Base-by-base conservation (phyloP, 148 eudicot species). In the Spergularia bocconei region DNA sequence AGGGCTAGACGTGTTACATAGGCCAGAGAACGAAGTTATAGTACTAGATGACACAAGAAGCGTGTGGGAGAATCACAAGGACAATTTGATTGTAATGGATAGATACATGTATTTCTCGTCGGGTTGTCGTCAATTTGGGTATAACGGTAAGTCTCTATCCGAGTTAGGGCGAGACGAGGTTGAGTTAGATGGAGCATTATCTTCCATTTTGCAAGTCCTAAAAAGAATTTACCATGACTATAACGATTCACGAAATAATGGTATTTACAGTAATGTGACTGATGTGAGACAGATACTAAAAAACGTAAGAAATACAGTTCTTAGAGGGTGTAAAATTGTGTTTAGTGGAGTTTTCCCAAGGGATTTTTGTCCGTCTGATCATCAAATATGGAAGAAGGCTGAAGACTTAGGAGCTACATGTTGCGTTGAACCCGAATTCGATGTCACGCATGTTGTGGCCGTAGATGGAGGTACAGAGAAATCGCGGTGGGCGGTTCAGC, bases 21-120 rank as follows among this genome's bases (percentile, higher is more conserved):
- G 91, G 47, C 86, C 76, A 57, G 91, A 87, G 72, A 88, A 86
- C 76, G 86, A 88, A 38, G 90, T 87, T 71, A 50, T 94, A 67
- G 84, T 94, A 67, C 92, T 94, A 67, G 98, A 94, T 81, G 98
- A 93, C 82, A 87, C 91, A 14, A 91, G 91, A 72, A 81, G 55
- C 17, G 96, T 93, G 23, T 94, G 97, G 98, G 77, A 64, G 48
- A 82, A 83, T 76, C 86, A 94, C 68, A 91, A 72, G 78, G 96
- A 90, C 15, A 94, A 91, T 76, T 52, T 94, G 36, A 90, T 94
- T 74, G 55, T 88, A 58, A 94, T 94, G 93, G 97, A 94, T 61
- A 90, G 93, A 85, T 94, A 94, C 70, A 83, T 87, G 39, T 94
- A 82, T 73, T 94, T 94, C 71, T 82, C 86, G 4, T 88, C 95